Evolutionary conservation across 441 rosid species (phyloP).

Genomic region (Sinapis alba): DNA sequence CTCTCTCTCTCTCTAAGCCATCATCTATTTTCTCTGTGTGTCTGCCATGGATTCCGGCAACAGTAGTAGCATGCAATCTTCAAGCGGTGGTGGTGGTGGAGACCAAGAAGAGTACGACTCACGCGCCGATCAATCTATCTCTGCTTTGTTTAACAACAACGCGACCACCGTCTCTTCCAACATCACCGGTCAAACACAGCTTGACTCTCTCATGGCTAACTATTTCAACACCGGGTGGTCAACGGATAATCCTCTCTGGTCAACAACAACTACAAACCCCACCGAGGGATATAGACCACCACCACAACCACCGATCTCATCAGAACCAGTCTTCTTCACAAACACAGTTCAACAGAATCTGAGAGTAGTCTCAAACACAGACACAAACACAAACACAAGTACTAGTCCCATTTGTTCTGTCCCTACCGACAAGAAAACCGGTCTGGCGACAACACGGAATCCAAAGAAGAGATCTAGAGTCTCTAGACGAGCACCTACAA

Average conservation of each 20-base stretch:
- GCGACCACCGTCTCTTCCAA: conserved; percentile 32
- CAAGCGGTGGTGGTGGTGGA: conserved; percentile 58
- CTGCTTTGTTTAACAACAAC: conserved; percentile 52
- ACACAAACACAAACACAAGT: conserved; percentile 25
- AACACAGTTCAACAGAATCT: conserved; percentile 26
- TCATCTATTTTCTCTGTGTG: conserved; percentile 1
- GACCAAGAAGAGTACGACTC: conserved; percentile 62
- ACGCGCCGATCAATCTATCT: conserved; percentile 59
- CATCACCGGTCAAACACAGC: conserved; percentile 33
- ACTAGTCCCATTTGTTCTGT: conserved; percentile 30
- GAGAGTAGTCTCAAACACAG: conserved; percentile 19
- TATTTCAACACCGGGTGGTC: conserved; percentile 38
- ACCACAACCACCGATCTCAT: conserved; percentile 18
- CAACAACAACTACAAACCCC: conserved; percentile 24
- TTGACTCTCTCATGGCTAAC: conserved; percentile 40
- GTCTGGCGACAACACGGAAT: conserved; percentile 39
- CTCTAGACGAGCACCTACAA: conserved; percentile 74
- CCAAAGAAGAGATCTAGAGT: conserved; percentile 75
- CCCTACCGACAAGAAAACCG: conserved; percentile 42
- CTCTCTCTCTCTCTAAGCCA: background rate
- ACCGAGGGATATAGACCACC: conserved; percentile 19
- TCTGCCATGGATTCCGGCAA: conserved; percentile 62
- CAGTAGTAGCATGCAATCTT: conserved; percentile 70
- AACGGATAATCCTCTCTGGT: conserved; percentile 21
- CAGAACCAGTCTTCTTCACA: conserved; percentile 34